phyloP scores from a whole-genome alignment of 2,329 filamentous ascomycete species.

The Exophiala mesophila region DNA sequence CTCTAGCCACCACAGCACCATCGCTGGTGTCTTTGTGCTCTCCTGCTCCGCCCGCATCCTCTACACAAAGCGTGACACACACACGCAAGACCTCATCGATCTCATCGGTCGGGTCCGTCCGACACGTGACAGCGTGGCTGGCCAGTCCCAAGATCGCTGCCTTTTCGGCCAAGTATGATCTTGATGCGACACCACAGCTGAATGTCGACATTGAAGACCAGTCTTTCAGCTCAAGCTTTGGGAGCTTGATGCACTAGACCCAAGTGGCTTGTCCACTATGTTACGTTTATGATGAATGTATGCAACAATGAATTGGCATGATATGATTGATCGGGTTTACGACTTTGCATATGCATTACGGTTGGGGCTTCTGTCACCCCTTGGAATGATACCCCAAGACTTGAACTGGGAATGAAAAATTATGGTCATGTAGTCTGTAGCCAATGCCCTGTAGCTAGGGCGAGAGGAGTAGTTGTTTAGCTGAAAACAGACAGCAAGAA shows the following conservation, averaged over 20 bases:
- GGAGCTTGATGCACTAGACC: conserved; percentile 5
- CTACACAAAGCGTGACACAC: neutral
- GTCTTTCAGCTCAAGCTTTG: conserved; percentile 7
- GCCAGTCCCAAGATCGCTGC: conserved; percentile 3
- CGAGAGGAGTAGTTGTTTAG: too few relatives aligned
- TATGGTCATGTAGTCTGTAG: too few relatives aligned
- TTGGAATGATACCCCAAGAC: too few relatives aligned
- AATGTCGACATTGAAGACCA: conserved; percentile 1
- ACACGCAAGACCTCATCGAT: conserved; percentile 5
- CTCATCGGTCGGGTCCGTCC: conserved; percentile 7
- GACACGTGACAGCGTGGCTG: conserved; percentile 8
- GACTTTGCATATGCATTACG: too few relatives aligned
- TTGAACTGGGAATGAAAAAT: too few relatives aligned
- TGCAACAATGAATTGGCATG: too few relatives aligned
- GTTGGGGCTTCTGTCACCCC: too few relatives aligned
- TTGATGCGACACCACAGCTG: conserved; percentile 1
- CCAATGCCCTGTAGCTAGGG: too few relatives aligned
- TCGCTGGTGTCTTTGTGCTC: neutral
- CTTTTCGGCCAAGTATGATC: conserved; percentile 6
- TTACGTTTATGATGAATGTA: too few relatives aligned
- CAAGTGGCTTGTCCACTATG: too few relatives aligned
- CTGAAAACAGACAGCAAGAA: too few relatives aligned
- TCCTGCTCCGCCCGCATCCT: neutral
- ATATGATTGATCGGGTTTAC: too few relatives aligned
- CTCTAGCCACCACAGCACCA: neutral